Evolutionary conservation across 2,329 filamentous ascomycete genomes (phyloP).

Genomic region (Meredithiella fracta): DNA sequence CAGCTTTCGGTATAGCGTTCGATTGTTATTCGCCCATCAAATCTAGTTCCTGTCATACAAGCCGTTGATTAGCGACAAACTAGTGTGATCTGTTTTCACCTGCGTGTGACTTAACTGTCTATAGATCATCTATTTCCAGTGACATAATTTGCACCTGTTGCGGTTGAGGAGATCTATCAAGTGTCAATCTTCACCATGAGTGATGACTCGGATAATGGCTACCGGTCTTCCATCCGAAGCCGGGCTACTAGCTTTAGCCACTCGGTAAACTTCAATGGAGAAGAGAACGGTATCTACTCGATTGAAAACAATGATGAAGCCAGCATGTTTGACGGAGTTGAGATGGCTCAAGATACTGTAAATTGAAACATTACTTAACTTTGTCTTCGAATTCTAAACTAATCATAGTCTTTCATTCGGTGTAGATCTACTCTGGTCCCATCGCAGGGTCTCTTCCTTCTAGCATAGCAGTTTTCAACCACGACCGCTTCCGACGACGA

Average conservation of each 20-base stretch:
- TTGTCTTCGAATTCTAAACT: neutral
- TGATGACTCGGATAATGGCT: neutral
- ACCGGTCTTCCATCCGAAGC: neutral
- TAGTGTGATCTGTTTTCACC: too few relatives aligned
- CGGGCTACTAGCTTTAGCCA: neutral
- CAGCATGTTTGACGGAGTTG: conserved; percentile 86
- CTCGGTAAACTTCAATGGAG: neutral
- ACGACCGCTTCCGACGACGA: conserved; percentile 63
- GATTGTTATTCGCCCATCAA: too few relatives aligned
- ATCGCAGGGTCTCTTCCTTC: conserved; percentile 93
- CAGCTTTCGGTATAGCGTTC: too few relatives aligned
- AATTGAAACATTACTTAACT: conserved; percentile 3
- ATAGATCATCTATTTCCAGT: too few relatives aligned
- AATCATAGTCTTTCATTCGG: conserved; percentile 8
- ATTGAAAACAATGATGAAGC: conserved; percentile 43
- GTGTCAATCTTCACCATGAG: neutral
- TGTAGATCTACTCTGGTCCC: conserved; percentile 68
- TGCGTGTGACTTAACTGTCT: too few relatives aligned
- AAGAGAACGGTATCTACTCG: conserved; percentile 4
- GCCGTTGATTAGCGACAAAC: too few relatives aligned
- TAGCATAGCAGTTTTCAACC: conserved; percentile 79
- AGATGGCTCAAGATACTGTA: conserved; percentile 95
- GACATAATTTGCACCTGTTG: too few relatives aligned
- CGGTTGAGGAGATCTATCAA: too few relatives aligned
- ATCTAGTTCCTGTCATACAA: too few relatives aligned